Conservation (phyloP, 306 rosid species). For the Malus domestica region ASM211411v1 NC_041803.1:25091501-25092000, state of each 20-base stretch:
- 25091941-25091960: neutral
- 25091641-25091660: neutral
- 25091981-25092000: slow-evolving; percentile 90
- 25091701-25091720: slow-evolving; percentile 93
- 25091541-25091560: slow-evolving; percentile 69
- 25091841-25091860: neutral
- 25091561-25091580: slow-evolving; percentile 77
- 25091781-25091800: slow-evolving; percentile 26
- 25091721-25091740: slow-evolving; percentile 91
- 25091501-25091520: slow-evolving; percentile 87
- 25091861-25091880: neutral
- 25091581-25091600: slow-evolving; percentile 14
- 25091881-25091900: neutral
- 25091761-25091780: slow-evolving; percentile 84
- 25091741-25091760: slow-evolving; percentile 74
- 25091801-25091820: neutral
- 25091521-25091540: slow-evolving; percentile 68
- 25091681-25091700: slow-evolving; percentile 50
- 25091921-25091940: neutral
- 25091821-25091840: neutral
- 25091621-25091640: neutral
- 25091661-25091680: neutral
- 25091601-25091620: slow-evolving; percentile 1
- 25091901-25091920: neutral
- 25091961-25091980: slow-evolving; percentile 17